These are phyloP conservation scores for Populus pruinosa DNA, from an alignment of 345 rosid genomes.

Conservation along the genomic window DNA sequence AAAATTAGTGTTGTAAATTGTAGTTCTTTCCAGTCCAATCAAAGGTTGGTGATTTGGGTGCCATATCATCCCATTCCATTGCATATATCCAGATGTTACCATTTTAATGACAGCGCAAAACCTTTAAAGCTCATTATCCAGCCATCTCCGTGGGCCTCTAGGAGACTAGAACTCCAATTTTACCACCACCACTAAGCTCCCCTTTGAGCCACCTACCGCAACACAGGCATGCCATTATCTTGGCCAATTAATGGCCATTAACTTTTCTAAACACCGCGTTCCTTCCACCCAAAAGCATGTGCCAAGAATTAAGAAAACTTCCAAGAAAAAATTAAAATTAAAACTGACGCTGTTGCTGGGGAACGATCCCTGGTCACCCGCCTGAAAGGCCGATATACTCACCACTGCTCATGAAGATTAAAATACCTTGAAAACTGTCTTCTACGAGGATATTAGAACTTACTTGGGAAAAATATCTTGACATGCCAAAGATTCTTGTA, in stretches of 20 bases:
- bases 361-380: conserved; percentile 95
- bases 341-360: conserved; percentile 67
- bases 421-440: no score
- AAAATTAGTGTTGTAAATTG: neutral
- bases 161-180: conserved; percentile 15
- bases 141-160: conserved; percentile 16
- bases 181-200: neutral
- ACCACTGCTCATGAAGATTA: conserved; percentile 33
- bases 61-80: neutral
- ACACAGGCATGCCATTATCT: no score
- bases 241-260: no score
- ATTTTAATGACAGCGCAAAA: conserved; percentile 1
- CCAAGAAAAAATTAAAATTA: neutral
- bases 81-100: conserved; percentile 17
- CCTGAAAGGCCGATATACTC: conserved; percentile 83
- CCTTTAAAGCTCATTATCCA: neutral
- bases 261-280: neutral
- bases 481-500: no score
- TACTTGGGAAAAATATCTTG: no score
- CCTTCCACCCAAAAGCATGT: no score
- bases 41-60: conserved; percentile 2
- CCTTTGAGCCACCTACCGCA: conserved; percentile 1
- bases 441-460: no score
- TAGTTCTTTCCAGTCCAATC: neutral
- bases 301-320: neutral